Evolutionary conservation across 2,329 filamentous ascomycete genomes (phyloP), one percentile per base, ranked within the genome.

Genomic region (Monosporascus sp.): DNA sequence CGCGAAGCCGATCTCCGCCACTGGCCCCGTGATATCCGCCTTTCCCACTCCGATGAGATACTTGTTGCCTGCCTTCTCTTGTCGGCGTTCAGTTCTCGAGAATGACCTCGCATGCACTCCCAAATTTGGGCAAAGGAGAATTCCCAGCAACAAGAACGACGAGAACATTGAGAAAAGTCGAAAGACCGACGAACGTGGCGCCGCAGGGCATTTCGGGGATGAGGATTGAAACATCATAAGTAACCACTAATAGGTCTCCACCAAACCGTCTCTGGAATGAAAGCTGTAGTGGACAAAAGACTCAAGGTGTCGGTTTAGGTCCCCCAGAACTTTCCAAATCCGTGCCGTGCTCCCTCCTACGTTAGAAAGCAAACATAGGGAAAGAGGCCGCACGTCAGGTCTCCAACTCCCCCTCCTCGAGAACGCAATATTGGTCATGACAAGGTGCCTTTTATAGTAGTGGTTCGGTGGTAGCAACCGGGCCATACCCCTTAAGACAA

Each of bases 1-100:
- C 78, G 92, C 94, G 70, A 96, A 81, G 66, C 90, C 91, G 71
- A 96, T 84, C 71, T 96, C 91, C 28, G 93, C 91, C 5, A 94
- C 88, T 0, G 91, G 90, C 4, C 88, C 78, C 1, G 78, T 81
- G 58, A 81, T 78, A 60, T 81, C 78, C 17, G 73, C 79, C 59
- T 79, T 80, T 44, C 79, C 78, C 14, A 76, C 76, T 3, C 78
- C 78, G 18, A 81, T 56, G 3, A 81, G 68, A 55, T 79, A 81
- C 51, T 70, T 67, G 57, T 76, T 74, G 22, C 71, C 71, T 7
- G 61, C 65, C 24, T 54, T 55, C 51, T 58, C 58, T 37, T 54
- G 62, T 54, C 60, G 60, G 18, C 22, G 17, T 8, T 46, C 22
- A 11, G 55, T 37, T 38, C 58, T 59, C 37, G 57, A 55, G 44